Evolutionary conservation across 805 yeast genomes (phyloP), one percentile per base, ranked within the genome.

Genomic region (Kregervanrija fluxuum): DNA sequence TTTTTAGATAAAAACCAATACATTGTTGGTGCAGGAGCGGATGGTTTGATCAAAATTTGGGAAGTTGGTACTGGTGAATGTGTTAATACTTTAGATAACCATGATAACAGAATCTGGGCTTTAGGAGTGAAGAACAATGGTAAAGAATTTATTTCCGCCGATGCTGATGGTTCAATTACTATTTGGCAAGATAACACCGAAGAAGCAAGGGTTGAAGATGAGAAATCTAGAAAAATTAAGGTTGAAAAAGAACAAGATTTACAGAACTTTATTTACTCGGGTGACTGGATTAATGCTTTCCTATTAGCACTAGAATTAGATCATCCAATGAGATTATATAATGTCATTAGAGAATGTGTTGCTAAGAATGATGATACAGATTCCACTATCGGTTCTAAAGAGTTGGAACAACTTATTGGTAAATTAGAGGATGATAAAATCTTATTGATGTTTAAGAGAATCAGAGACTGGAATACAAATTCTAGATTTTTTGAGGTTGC

Each of bases 381-480:
- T 5, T 75, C 82, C 13, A 57, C 67, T 14, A 65, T 80, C 32
- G 87, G 86, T 0, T 74, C 80, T 1, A 54, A 62, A 37, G 69
- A 74, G 38, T 73, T 93, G 38, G 96, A 89, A 54, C 60, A 68
- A 12, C 75, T 82, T 10, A 74, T 93, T 36, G 67, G 73, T 4
- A 61, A 64, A 11, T 70, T 93, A 44, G 74, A 69, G 22, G 68
- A 75, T 32, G 83, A 79, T 1, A 85, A 84, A 55, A 63, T 90
- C 17, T 54, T 73, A 36, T 59, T 69, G 11, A 62, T 93, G 17
- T 74, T 93, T 61, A 77, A 77, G 56, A 80, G 95, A 55, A 71
- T 90, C 15, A 77, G 97, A 54, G 95, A 88, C 59, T 93, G 99
- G 99, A 93, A 93, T 61, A 82, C 95, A 38, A 91, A 88, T 62